Base-by-base conservation (phyloP, 148 eudicot genomes). In the Tetragonia tetragonoides region DNA sequence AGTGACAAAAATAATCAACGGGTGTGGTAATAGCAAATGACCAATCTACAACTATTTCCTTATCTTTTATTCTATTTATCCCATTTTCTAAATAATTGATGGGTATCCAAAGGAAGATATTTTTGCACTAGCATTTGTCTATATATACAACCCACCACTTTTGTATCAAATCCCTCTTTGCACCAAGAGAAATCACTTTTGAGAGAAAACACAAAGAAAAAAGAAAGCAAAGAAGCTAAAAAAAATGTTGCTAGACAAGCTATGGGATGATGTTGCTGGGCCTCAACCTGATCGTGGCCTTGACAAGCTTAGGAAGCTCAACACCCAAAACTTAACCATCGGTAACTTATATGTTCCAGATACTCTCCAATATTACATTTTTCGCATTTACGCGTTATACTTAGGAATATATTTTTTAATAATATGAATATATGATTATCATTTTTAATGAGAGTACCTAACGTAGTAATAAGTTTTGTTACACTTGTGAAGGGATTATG, bases 221-320 rank as follows among this genome's bases (percentile, higher is more conserved):
- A 5, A 17, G 6, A 4, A 56, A 59, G 21, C 15, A 28, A 18
- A 59, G 10, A 41, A 51, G 15, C 39, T 2, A 4, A 34, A 38
- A 42, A 56, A 24, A 66, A 42, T 18, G 75, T 21, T 28, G 79
- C 81, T 90, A 28, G 90, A 90, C n/a, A 87, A 88, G 77, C 81
- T 92, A 1, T 92, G 97, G 97, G 97, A 92, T 53, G 97, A 92
- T 68, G 88, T 88, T 0, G 97, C 92, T 21, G 97, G 94, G 41
- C 97, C 94, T 38, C 87, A 75, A 41, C 94, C 90, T 57, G 85
- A 84, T 7, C 87, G 77, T 60, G 96, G 90, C 72, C 89, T 92
- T 34, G 89, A 70, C 83, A 87, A 90, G 78, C 90, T 88, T 70
- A 81, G 88, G 67, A 85, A 77, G 66, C 77, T 90, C 63, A 40